These are phyloP conservation scores for Leccinum sublutescens DNA, from an alignment of 768 basidiomycete genomes.

Conservation along the genomic window DNA sequence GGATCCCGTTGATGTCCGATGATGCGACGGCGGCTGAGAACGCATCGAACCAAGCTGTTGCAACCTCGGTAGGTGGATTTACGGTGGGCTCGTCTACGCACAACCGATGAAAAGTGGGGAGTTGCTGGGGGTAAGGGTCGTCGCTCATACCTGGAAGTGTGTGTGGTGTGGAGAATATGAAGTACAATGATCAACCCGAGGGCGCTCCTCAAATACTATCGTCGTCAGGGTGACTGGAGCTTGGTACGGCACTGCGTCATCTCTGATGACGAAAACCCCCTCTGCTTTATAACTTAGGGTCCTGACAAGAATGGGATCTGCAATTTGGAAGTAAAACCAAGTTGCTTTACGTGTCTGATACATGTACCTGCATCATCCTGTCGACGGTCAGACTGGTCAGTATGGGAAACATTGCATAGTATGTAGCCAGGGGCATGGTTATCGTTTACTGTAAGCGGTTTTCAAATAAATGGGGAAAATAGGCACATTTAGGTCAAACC, in stretches of 20 bases:
- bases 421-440: too few species aligned
- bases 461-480: too few species aligned
- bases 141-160: slow-evolving; percentile 16
- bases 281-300: too few species aligned
- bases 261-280: too few species aligned
- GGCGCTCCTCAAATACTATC: neutral
- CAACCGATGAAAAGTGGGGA: slow-evolving; percentile 30
- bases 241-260: neutral
- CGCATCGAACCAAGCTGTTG: slow-evolving; percentile 23
- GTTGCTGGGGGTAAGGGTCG: slow-evolving; percentile 21
- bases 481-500: too few species aligned
- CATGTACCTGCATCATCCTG: too few species aligned
- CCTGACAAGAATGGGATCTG: too few species aligned
- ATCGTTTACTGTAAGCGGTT: too few species aligned
- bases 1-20: slow-evolving; percentile 15
- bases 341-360: too few species aligned
- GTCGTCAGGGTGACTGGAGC: neutral
- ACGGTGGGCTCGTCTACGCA: slow-evolving; percentile 21
- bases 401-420: too few species aligned
- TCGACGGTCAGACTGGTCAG: too few species aligned
- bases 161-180: neutral
- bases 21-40: slow-evolving; percentile 26
- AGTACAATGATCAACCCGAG: neutral
- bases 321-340: too few species aligned
- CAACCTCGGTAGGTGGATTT: slow-evolving; percentile 19